A percentile compares a stretch with the other conserved stretches of the same genome.
Conservation (phyloP, 306 rosid species). For the Medicago ruthenica region DNA sequence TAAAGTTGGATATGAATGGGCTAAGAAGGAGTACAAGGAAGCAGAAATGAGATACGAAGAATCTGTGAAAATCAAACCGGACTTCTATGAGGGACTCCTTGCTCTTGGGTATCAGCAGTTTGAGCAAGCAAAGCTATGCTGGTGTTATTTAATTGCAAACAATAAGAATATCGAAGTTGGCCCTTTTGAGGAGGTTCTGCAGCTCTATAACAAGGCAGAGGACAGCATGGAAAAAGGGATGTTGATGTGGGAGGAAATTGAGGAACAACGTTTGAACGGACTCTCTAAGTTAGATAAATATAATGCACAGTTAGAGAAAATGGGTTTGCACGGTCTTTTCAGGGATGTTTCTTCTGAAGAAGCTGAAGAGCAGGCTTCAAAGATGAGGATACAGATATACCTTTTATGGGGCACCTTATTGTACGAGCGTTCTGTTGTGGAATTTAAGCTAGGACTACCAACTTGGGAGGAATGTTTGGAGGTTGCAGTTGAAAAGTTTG, state of each 20-base stretch:
- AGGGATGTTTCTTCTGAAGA: slow-evolving; percentile 71
- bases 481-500: slow-evolving; percentile 89
- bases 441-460: slow-evolving; percentile 75
- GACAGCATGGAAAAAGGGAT: slow-evolving; percentile 91
- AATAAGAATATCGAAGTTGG: slow-evolving; percentile 55
- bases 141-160: slow-evolving; percentile 69
- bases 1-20: slow-evolving; percentile 73
- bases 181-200: slow-evolving; percentile 67
- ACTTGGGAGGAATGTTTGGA: slow-evolving; percentile 98
- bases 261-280: slow-evolving; percentile 82
- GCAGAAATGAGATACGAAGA: slow-evolving; percentile 79
- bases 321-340: slow-evolving; percentile 69
- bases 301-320: slow-evolving; percentile 61
- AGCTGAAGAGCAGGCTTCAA: slow-evolving; percentile 74
- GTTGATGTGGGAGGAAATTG: slow-evolving; percentile 86
- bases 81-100: slow-evolving; percentile 84
- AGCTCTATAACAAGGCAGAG: slow-evolving; percentile 87
- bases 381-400: slow-evolving; percentile 79
- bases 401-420: slow-evolving; percentile 90
- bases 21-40: slow-evolving; percentile 69
- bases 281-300: slow-evolving; percentile 74
- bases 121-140: slow-evolving; percentile 88
- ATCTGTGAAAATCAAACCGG: slow-evolving; percentile 70
- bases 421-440: slow-evolving; percentile 90
- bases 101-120: slow-evolving; percentile 91